phyloP scores from a whole-genome alignment of 495 filamentous ascomycete species.

The Aspergillus ostianus region DNA sequence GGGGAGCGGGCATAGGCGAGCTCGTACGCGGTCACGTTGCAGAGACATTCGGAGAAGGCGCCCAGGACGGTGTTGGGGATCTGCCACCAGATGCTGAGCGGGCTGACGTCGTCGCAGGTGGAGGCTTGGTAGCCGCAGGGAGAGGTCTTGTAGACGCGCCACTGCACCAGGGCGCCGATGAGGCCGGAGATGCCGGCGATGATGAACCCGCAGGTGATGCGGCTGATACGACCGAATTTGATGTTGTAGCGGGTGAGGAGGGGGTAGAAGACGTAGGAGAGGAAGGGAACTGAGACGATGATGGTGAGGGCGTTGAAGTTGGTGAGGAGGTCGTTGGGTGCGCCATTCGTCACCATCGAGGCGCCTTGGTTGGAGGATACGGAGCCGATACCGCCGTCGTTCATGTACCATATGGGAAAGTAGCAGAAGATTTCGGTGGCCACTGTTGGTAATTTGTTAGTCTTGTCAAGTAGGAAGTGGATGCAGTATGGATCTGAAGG shows the following conservation, averaged over 20 bases:
- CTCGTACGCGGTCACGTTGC: conserved; percentile 68
- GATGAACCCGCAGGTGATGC: conserved; percentile 65
- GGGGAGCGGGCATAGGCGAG: conserved; percentile 72
- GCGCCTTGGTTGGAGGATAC: conserved; percentile 52
- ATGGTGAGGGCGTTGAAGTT: conserved; percentile 72
- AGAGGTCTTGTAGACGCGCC: conserved; percentile 56
- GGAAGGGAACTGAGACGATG: conserved; percentile 61
- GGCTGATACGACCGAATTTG: conserved; percentile 60
- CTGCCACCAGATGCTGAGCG: conserved; percentile 57
- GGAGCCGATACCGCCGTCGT: conserved; percentile 49
- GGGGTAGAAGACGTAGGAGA: conserved; percentile 65
- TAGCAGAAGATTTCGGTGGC: conserved; percentile 56
- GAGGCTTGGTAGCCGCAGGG: conserved; percentile 53
- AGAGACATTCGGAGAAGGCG: conserved; percentile 68
- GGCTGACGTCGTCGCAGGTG: conserved; percentile 42
- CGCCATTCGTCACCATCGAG: conserved; percentile 63
- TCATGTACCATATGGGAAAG: conserved; percentile 51
- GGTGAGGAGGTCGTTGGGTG: conserved; percentile 66
- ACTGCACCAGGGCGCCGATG: conserved; percentile 62
- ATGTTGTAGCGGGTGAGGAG: conserved; percentile 51
- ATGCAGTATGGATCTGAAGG: neutral
- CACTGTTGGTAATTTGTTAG: conserved; percentile 8
- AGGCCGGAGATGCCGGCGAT: conserved; percentile 55
- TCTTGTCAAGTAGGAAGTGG: neutral
- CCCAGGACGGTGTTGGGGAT: conserved; percentile 48